Evolutionary conservation across 2,329 filamentous ascomycete genomes (phyloP).

Genomic region (Exophiala viscosa): DNA sequence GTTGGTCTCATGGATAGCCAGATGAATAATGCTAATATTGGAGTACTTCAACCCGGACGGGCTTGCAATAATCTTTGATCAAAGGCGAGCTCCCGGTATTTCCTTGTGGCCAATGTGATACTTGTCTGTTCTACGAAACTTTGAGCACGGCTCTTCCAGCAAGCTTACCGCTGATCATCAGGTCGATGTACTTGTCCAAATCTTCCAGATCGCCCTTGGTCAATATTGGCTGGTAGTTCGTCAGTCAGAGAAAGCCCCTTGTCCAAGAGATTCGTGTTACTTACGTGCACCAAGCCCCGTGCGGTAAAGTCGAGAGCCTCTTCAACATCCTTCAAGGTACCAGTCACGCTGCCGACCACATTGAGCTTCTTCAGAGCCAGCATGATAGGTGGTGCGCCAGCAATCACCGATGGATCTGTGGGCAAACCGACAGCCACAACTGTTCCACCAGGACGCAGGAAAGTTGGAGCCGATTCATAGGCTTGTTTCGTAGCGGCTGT

Average conservation of each 20-base stretch:
- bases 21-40: too few species aligned
- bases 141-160: conserved; percentile 43
- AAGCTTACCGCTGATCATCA: conserved; percentile 40
- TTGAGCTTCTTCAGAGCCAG: conserved; percentile 41
- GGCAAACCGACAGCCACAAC: conserved; percentile 39
- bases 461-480: conserved; percentile 33
- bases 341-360: conserved; percentile 42
- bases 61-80: too few species aligned
- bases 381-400: conserved; percentile 38
- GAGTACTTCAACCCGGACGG: too few species aligned
- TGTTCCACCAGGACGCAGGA: conserved; percentile 36
- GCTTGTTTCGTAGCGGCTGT: conserved; percentile 37
- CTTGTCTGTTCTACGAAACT: conserved; percentile 24
- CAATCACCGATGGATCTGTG: conserved; percentile 33
- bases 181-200: conserved; percentile 34
- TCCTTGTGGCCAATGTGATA: not conserved
- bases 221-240: conserved; percentile 22
- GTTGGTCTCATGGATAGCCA: not conserved
- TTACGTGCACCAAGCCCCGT: conserved; percentile 37
- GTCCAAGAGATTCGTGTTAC: conserved; percentile 1
- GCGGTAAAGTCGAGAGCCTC: conserved; percentile 46
- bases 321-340: conserved; percentile 45
- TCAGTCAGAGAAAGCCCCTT: not conserved
- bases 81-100: too few species aligned
- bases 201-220: conserved; percentile 27